Base-by-base conservation (phyloP, 352 stramenopile genomes). In the Globisporangium spiculum region DNA sequence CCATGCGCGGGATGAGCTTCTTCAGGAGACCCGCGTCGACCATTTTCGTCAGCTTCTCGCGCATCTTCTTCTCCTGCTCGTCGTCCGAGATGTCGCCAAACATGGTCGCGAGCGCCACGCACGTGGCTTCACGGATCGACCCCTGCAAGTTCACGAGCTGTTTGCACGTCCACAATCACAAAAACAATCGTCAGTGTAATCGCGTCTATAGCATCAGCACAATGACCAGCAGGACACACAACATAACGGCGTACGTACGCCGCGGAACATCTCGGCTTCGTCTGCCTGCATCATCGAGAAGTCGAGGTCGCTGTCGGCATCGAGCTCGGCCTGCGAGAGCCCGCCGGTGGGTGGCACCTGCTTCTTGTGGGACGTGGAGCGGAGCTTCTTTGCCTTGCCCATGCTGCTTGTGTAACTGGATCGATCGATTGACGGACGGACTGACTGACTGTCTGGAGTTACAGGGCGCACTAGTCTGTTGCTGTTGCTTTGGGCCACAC, bases 371-470 rank as follows among this genome's bases (percentile, higher is more conserved):
- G 84, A 93, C 36, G 79, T 91, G 24, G 78, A 81, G n/a, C 88
- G 86, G 44, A 84, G 68, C 78, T 96, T 96, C 88, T 96, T 96
- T 63, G 87, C 83, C 74, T 94, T 94, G 70, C 88, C 88, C 88
- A 96, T 96, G 65, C 12, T 68, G 58, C 32, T 36, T 61, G 56
- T 61, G 26, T 48, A 14, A 48, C 24, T 4, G n/a, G 27, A 20
- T 14, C 26, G 18, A 32, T n/a, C 30, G 54, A 9, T 14, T 30
- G 30, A 30, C 27, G 27, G 52, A 27, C 50, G n/a, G 27, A 46
- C 38, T 20, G 41, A 8, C 38, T 44, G 36, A 6, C 38, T 48
- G 41, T n/a, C 41, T 41, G 18, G 30, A 7, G 30, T 32, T 32
- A 32, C 8, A 44, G 27, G 30, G 22, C 16, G 16, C 32, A 18